phyloP scores from a whole-genome alignment of 1,284 basidiomycete genomes.

The Prillingera fragicola region DNA sequence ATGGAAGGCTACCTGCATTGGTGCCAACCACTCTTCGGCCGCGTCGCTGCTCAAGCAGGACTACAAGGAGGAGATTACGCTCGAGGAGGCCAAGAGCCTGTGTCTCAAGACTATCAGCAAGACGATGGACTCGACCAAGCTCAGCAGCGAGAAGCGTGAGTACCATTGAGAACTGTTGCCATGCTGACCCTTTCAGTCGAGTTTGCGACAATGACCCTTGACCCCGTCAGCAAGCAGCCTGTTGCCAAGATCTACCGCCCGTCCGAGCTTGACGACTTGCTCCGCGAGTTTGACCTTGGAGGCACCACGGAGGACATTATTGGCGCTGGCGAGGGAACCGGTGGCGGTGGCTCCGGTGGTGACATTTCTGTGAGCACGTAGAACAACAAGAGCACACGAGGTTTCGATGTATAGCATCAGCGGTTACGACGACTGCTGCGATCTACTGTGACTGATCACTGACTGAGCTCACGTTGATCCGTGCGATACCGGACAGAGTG shows the following conservation, averaged over 20 bases:
- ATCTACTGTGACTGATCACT: too few relatives aligned
- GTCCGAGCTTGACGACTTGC: conserved; percentile 79
- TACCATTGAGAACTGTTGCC: conserved; percentile 14
- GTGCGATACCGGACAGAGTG: too few relatives aligned
- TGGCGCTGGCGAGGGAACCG: conserved; percentile 43
- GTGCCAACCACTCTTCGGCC: conserved; percentile 79
- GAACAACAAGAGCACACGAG: conserved; percentile 3
- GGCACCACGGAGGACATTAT: conserved; percentile 65
- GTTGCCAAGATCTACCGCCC: conserved; percentile 90
- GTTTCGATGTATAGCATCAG: not conserved
- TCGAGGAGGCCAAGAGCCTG: conserved; percentile 86
- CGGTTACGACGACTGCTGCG: too few relatives aligned
- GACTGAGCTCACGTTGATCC: too few relatives aligned
- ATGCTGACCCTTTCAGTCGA: conserved; percentile 60
- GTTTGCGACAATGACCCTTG: conserved; percentile 86
- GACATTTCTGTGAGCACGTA: conserved; percentile 45
- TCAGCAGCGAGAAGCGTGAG: conserved; percentile 90
- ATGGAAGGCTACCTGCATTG: conserved; percentile 98
- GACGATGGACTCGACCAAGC: conserved; percentile 97
- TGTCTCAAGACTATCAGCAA: conserved; percentile 96
- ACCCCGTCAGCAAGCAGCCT: conserved; percentile 69
- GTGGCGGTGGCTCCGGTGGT: conserved; percentile 43
- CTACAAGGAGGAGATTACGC: conserved; percentile 88
- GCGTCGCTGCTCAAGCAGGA: conserved; percentile 82
- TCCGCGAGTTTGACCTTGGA: conserved; percentile 75